Evolutionary conservation across 768 basidiomycete genomes (phyloP), one percentile per base, ranked within the genome.

Genomic region (Cystobasidium ongulense): DNA sequence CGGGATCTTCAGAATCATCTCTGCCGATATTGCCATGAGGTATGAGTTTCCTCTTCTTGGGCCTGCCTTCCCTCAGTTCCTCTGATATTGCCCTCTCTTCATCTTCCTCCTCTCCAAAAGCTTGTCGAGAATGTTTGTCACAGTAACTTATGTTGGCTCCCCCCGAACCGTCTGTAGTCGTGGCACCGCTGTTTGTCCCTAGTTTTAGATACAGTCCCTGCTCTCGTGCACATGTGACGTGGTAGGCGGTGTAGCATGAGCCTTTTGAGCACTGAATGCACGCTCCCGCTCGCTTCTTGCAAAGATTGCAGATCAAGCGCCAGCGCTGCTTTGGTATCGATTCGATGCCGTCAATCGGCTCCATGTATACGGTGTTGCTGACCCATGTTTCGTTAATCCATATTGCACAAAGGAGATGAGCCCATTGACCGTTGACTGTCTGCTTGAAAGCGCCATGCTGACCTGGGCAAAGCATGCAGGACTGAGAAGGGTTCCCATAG

Each of bases 391-490:
- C 95, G 0, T 95, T 94, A 1, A 97, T 88, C 92, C 92, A 99
- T 66, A 99, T 94, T 1, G 95, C 92, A 78, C 96, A 99, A 0
- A 98, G 85, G 0, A 99, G 84, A 80, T 99, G 96, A 0, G 93
- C 90, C 96, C 96, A 99, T 75, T 92, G 89, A 0, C 91, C 92
- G 35, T 88, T 84, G 0, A 87, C 85, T 0, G 96, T 97, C 81
- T 99, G 96, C 80, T 99, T 99, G 85, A 98, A 99, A 0, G 96
- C 96, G 23, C 96, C 96, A 4, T 91, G 94, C 82, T 97, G 91
- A 74, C 91, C 92, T 0, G 96, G 96, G 79, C 96, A 99, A 59
- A 98, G 84, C n/a, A 92, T 84, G 80, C 96, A 99, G 21, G 88
- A 88, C 93, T 97, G 78, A n/a, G 29, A 21, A 11, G n/a, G 17